Percentiles rank a stretch among this genome's conserved stretches.
These are phyloP conservation scores for Kodamaea kaohsiungensis DNA, from an alignment of 805 yeast species.

Conservation along the genomic window DNA sequence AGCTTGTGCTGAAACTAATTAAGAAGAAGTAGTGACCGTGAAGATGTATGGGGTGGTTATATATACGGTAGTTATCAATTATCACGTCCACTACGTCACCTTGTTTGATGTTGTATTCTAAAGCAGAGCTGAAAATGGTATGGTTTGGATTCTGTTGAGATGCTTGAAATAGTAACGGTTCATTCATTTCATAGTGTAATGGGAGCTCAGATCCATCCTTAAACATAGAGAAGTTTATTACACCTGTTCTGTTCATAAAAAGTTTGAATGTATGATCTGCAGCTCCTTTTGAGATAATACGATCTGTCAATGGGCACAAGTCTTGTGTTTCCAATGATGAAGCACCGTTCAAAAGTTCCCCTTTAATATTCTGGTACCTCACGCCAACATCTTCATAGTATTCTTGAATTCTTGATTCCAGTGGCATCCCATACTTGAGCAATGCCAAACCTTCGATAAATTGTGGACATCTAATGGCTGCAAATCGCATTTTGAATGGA, in stretches of 20 bases:
- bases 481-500: conserved; percentile 28
- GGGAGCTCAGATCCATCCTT: conserved; percentile 16
- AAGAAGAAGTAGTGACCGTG: conserved; percentile 37
- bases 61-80: conserved; percentile 26
- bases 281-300: conserved; percentile 10
- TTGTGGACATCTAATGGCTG: conserved; percentile 30
- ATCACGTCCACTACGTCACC: conserved; percentile 36
- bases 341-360: conserved; percentile 15
- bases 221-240: conserved; percentile 28
- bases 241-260: conserved; percentile 31
- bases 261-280: conserved; percentile 29
- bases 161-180: conserved; percentile 11
- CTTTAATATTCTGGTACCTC: conserved; percentile 23
- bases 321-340: conserved; percentile 2
- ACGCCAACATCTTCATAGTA: conserved; percentile 16
- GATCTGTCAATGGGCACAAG: conserved; percentile 9
- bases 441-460: conserved; percentile 27
- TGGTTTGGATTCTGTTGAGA: conserved; percentile 7
- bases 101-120: conserved; percentile 15
- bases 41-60: conserved; percentile 36
- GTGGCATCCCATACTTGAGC: conserved; percentile 22
- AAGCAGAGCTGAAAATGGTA: not conserved
- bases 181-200: conserved; percentile 7
- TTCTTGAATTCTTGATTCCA: not conserved
- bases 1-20: conserved; percentile 24